Base-by-base conservation (phyloP, 2,329 filamentous ascomycete species). In the Cylindrodendrum hubeiense region DNA sequence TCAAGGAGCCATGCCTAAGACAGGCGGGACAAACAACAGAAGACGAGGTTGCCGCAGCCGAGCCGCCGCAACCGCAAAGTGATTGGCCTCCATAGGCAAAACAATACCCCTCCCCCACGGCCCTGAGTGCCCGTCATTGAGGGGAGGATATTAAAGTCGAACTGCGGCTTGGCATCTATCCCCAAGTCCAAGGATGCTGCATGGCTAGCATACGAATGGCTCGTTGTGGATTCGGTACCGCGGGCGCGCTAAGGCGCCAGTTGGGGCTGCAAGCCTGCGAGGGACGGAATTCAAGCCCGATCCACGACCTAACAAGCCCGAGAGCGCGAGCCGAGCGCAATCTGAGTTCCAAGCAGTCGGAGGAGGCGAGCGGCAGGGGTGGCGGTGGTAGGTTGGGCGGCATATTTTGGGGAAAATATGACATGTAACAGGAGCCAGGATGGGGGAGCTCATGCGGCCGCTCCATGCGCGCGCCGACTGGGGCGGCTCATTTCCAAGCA, bases 341-440 rank as follows among this genome's bases (percentile, higher is more conserved):
- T 74, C 72, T 73, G 62, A 51, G 67, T 72, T 58, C 72, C 72
- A 69, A 71, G 53, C 66, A 69, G 64, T 60, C 59, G 71, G 72
- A 71, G 63, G 66, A 56, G 37, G 26, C 39, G 33, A 62, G 41
- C 39, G 53, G 22, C 68, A 71, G 61, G 65, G 71, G 50, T 63
- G 43, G n/a, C 37, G 17, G n/a, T 21, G 56, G 30, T 50, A n/a
- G 47, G 26, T 54, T 66, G 67, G 66, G 72, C 71, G 70, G 65
- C 51, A 57, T 55, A 54, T 64, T 41, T 66, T 54, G 46, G 61
- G 56, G 50, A 53, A 65, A 71, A 74, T 73, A 63, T 72, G 71
- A 71, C 68, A 58, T 71, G 72, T 74, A 68, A 71, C 59, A 68
- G 67, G 43, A 53, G 54, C 68, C 60, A 55, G 68, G 61, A 54